A percentile compares a stretch with the other conserved stretches of the same genome.
These are phyloP conservation scores for Lasiodiplodia sp. DNA, from an alignment of 2,329 filamentous ascomycete genomes.

Conservation along the genomic window DNA sequence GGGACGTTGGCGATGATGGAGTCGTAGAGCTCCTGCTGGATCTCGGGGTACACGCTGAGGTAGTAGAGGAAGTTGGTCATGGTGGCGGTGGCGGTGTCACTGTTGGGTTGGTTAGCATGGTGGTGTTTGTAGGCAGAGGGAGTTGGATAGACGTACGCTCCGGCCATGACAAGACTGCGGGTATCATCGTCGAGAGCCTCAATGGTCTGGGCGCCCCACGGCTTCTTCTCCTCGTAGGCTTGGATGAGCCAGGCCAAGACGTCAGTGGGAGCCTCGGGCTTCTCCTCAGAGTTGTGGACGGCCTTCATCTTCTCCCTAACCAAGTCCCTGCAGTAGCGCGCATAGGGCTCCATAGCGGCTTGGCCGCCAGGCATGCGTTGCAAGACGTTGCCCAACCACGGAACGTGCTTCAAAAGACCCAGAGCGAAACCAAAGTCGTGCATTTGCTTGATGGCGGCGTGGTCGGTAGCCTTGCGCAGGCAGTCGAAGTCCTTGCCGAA, in stretches of 20 bases:
- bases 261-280: slow-evolving; percentile 6
- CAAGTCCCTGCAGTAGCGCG: slow-evolving; percentile 19
- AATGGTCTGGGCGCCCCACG: slow-evolving; percentile 5
- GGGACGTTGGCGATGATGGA: slow-evolving; percentile 46
- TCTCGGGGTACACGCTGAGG: slow-evolving; percentile 48
- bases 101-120: slow-evolving; percentile 27
- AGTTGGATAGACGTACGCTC: slow-evolving; percentile 12
- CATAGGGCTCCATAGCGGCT: slow-evolving; percentile 30
- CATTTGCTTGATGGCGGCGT: slow-evolving; percentile 52
- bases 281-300: not conserved
- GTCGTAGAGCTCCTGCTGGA: slow-evolving; percentile 42
- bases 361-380: not conserved
- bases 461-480: slow-evolving; percentile 50
- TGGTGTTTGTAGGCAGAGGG: not conserved
- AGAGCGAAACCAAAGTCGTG: slow-evolving; percentile 34
- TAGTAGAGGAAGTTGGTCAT: slow-evolving; percentile 54
- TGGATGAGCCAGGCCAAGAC: slow-evolving; percentile 20
- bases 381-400: slow-evolving; percentile 20
- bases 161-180: slow-evolving; percentile 16
- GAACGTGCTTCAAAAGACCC: slow-evolving; percentile 12
- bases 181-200: slow-evolving; percentile 22
- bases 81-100: slow-evolving; percentile 54
- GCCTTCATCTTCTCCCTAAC: slow-evolving; percentile 11
- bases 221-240: slow-evolving; percentile 19
- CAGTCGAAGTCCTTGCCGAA: slow-evolving; percentile 55